Evolutionary conservation across 2,329 filamentous ascomycete genomes (phyloP).

Genomic region (Thielaviopsis populi): DNA sequence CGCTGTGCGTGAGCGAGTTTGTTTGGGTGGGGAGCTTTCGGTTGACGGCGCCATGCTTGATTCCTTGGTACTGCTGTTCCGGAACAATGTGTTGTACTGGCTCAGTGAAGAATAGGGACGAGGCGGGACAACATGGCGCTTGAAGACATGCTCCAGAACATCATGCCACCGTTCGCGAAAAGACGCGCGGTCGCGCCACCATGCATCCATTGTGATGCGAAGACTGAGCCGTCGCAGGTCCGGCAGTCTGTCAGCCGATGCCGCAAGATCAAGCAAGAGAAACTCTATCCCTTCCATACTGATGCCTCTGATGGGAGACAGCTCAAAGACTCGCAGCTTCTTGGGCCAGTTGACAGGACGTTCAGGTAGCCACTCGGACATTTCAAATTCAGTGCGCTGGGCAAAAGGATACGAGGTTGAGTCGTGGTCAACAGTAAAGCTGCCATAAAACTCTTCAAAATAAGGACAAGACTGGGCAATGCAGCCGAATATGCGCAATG

Average conservation of each 20-base stretch:
- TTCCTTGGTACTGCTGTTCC: background rate
- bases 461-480: background rate
- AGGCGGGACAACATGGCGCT: constrained; percentile 34
- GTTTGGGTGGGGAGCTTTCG: background rate
- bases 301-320: constrained; percentile 67
- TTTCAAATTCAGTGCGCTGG: background rate
- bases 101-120: constrained; percentile 15
- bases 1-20: background rate
- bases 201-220: constrained; percentile 61
- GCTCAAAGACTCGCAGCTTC: constrained; percentile 53
- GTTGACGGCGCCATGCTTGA: background rate
- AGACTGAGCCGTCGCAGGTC: constrained; percentile 56
- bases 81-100: constrained; percentile 6
- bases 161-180: constrained; percentile 65
- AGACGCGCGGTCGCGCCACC: constrained; percentile 69
- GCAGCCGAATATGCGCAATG: background rate
- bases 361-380: background rate
- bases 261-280: constrained; percentile 65
- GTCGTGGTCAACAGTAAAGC: background rate
- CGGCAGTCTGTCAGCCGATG: constrained; percentile 50
- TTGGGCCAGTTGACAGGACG: constrained; percentile 48
- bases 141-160: constrained; percentile 53
- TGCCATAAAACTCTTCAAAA: background rate
- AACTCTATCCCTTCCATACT: constrained; percentile 52
- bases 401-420: too few relatives aligned